Evolutionary conservation across 768 basidiomycete species (phyloP).

Genomic region (Leccinellum luteum): DNA sequence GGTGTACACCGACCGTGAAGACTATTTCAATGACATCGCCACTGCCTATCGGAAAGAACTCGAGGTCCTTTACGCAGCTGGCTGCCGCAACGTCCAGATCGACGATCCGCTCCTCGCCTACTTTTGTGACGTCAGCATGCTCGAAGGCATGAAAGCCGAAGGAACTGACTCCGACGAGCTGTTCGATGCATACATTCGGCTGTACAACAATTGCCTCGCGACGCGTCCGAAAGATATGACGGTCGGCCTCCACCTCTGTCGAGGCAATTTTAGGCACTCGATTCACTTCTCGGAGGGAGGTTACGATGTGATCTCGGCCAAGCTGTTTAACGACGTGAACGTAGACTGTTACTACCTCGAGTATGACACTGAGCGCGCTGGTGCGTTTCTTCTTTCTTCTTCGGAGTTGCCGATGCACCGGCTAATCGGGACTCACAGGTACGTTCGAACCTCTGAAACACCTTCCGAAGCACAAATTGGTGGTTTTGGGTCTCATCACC

Average conservation of each 20-base stretch:
- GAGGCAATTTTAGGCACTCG: slow-evolving; percentile 34
- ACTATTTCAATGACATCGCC: slow-evolving; percentile 49
- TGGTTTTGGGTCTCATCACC: slow-evolving; percentile 44
- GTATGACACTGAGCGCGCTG: slow-evolving; percentile 47
- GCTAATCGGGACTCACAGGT: slow-evolving; percentile 8
- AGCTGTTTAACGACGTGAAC: slow-evolving; percentile 43
- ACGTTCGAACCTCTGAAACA: slow-evolving; percentile 33
- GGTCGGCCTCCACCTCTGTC: slow-evolving; percentile 43
- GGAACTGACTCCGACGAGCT: slow-evolving; percentile 62
- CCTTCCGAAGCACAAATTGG: slow-evolving; percentile 36
- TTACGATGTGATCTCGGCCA: slow-evolving; percentile 43
- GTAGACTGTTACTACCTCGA: slow-evolving; percentile 47
- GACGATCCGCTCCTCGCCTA: slow-evolving; percentile 52
- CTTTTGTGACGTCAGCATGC: slow-evolving; percentile 61
- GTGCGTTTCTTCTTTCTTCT: slow-evolving; percentile 15
- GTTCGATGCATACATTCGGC: slow-evolving; percentile 54
- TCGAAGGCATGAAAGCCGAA: slow-evolving; percentile 55
- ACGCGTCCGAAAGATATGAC: slow-evolving; percentile 39
- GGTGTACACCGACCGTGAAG: slow-evolving; percentile 31
- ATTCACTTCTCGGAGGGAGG: slow-evolving; percentile 46
- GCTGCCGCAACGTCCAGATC: slow-evolving; percentile 43
- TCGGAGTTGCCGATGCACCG: not conserved
- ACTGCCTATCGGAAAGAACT: slow-evolving; percentile 46
- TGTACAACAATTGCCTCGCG: slow-evolving; percentile 38
- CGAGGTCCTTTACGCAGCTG: slow-evolving; percentile 42